Percentiles rank a stretch among this genome's conserved stretches.
These are phyloP conservation scores for Colletotrichum salicis DNA, from an alignment of 2,329 filamentous ascomycete species.

Conservation along the genomic window DNA sequence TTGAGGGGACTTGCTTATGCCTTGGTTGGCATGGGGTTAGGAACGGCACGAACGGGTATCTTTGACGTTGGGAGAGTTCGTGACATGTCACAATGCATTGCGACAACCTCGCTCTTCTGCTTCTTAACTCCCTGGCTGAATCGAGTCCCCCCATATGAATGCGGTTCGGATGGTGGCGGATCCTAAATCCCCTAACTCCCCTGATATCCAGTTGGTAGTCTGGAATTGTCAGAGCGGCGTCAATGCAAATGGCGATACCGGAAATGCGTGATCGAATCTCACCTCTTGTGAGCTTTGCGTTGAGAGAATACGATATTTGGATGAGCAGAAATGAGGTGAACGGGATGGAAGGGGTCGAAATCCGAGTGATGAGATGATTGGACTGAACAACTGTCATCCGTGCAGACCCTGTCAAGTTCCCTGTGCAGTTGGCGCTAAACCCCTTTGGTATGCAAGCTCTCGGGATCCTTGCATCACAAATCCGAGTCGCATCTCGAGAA, in stretches of 20 bases:
- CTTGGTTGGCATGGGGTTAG: too few relatives aligned
- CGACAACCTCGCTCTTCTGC: not conserved
- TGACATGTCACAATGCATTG: not conserved
- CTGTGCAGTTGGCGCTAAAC: not conserved
- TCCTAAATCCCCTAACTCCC: not conserved
- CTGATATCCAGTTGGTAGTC: not conserved
- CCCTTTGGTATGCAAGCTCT: slow-evolving; percentile 16
- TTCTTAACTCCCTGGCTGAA: not conserved
- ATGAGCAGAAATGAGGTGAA: not conserved
- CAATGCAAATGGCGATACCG: not conserved
- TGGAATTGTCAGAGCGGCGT: too few relatives aligned
- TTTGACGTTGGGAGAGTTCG: not conserved
- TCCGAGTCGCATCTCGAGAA: slow-evolving; percentile 6
- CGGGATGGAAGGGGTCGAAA: too few relatives aligned
- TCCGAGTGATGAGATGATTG: not conserved
- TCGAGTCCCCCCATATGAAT: not conserved
- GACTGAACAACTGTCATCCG: not conserved
- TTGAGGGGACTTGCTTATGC: too few relatives aligned
- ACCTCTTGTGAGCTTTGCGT: not conserved
- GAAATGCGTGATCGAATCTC: not conserved
- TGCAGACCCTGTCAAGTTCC: not conserved
- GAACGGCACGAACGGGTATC: not conserved
- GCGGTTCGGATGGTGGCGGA: not conserved
- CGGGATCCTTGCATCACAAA: slow-evolving; percentile 25
- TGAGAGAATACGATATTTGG: too few relatives aligned